Conservation (phyloP, 352 stramenopile genomes). For the Elongisporangium anandrum region DNA sequence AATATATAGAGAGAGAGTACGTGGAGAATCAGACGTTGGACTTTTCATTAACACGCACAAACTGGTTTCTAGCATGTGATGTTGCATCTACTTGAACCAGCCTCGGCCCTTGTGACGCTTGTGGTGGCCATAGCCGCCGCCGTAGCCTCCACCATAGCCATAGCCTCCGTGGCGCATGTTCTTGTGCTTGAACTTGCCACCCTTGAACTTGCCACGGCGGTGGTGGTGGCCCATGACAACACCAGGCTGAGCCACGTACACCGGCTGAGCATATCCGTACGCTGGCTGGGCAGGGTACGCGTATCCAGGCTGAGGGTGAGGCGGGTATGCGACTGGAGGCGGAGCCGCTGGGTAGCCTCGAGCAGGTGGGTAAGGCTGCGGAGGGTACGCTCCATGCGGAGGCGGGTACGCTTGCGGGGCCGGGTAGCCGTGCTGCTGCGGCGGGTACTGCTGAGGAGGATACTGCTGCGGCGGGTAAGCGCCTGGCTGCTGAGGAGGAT, state of each 20-base stretch:
- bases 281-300: constrained; percentile 14
- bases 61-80: too few species aligned
- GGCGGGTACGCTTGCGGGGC: constrained; percentile 17
- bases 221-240: constrained; percentile 16
- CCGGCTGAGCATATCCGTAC: constrained; percentile 12
- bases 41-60: too few species aligned
- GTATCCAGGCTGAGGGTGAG: constrained; percentile 5
- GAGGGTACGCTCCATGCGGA: constrained; percentile 11
- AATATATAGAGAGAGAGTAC: too few species aligned
- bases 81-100: not conserved
- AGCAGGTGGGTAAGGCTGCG: constrained; percentile 8
- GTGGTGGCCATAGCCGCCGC: not conserved
- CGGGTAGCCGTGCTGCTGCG: constrained; percentile 17
- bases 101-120: not conserved
- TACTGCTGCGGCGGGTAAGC: constrained; percentile 13
- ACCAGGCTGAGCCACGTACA: constrained; percentile 22
- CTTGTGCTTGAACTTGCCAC: constrained; percentile 3
- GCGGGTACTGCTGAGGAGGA: constrained; percentile 24
- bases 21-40: too few species aligned
- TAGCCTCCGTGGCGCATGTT: not conserved
- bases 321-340: not conserved
- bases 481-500: constrained; percentile 12
- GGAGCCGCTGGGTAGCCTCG: constrained; percentile 7
- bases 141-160: not conserved
- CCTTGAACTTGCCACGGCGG: constrained; percentile 15